A percentile compares a stretch with the other conserved stretches of the same genome.
Evolutionary conservation across 805 yeast genomes (phyloP).

Genomic region (Dipodascus geniculatus): DNA sequence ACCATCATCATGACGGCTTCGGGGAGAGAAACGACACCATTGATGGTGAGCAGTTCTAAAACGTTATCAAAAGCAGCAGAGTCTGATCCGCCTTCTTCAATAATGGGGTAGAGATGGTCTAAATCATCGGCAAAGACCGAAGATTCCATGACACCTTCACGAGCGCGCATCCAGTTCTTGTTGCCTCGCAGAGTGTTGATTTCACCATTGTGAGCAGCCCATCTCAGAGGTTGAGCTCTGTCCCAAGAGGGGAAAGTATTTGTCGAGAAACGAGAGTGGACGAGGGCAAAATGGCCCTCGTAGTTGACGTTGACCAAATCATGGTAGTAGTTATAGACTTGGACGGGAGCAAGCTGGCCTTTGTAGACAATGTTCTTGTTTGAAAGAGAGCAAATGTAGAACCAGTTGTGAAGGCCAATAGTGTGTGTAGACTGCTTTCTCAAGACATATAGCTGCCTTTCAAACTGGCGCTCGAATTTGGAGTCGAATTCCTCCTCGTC

Average conservation of each 20-base stretch:
- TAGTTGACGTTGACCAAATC: conserved; percentile 85
- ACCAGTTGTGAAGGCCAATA: conserved; percentile 94
- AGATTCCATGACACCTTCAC: conserved; percentile 93
- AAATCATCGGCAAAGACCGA: conserved; percentile 80
- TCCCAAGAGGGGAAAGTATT: conserved; percentile 99
- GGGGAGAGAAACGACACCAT: conserved; percentile 84
- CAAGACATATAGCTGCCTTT: conserved; percentile 70
- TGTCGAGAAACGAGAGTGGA: conserved; percentile 94
- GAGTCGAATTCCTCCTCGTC: conserved; percentile 42
- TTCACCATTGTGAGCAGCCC: conserved; percentile 98
- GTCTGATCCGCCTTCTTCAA: conserved; percentile 97
- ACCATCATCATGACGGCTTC: conserved; percentile 96
- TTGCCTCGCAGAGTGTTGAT: conserved; percentile 94
- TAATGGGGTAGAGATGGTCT: conserved; percentile 84
- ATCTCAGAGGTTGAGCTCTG: conserved; percentile 94
- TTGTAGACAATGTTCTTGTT: conserved; percentile 88
- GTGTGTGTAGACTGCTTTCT: conserved; percentile 85
- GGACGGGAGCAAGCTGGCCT: conserved; percentile 95
- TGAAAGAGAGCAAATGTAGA: conserved; percentile 87
- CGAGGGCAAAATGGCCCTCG: conserved; percentile 91
- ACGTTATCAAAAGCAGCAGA: conserved; percentile 97
- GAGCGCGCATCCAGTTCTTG: conserved; percentile 98
- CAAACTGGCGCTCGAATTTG: conserved; percentile 53
- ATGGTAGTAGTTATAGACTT: conserved; percentile 88
- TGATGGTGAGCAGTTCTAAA: conserved; percentile 77